A percentile compares a stretch with the other conserved stretches of the same genome.
phyloP scores from a whole-genome alignment of 805 yeast genomes.

The Cyberlindnera subsufficiens region DNA sequence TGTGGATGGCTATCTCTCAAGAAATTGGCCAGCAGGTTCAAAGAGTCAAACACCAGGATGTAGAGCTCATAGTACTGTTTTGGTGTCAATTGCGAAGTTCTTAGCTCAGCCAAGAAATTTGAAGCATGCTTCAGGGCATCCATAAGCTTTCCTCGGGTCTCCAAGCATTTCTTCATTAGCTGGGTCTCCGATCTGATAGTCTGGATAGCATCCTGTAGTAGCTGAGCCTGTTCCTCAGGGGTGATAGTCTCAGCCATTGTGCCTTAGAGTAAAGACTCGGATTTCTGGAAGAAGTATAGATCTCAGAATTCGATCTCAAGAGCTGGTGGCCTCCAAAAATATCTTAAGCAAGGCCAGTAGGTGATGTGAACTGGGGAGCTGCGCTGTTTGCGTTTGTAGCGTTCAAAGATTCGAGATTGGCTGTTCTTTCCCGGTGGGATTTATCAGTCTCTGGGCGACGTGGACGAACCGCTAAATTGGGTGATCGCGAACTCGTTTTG shows the following conservation, averaged over 20 bases:
- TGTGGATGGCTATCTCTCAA: slow-evolving; percentile 62
- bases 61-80: slow-evolving; percentile 92
- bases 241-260: slow-evolving; percentile 1
- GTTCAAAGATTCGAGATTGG: too few species aligned
- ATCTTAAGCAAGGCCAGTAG: too few species aligned
- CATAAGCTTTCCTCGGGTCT: slow-evolving; percentile 63
- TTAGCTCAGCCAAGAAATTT: slow-evolving; percentile 70
- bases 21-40: slow-evolving; percentile 60
- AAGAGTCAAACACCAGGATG: slow-evolving; percentile 75
- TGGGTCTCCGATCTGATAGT: slow-evolving; percentile 64
- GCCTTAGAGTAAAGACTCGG: too few species aligned
- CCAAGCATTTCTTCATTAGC: slow-evolving; percentile 72
- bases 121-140: slow-evolving; percentile 88
- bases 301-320: too few species aligned
- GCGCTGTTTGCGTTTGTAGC: too few species aligned
- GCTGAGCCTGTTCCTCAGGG: slow-evolving; percentile 22
- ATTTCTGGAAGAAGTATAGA: too few species aligned
- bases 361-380: too few species aligned
- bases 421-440: too few species aligned
- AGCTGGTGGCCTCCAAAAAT: too few species aligned
- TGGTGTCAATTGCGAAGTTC: slow-evolving; percentile 73
- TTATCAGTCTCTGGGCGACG: too few species aligned
- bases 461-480: too few species aligned
- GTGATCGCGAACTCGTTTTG: too few species aligned
- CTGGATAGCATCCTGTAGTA: slow-evolving; percentile 39